These are phyloP conservation scores for Ustilago lituana DNA, from an alignment of 1,284 basidiomycete species.

Conservation along the genomic window DNA sequence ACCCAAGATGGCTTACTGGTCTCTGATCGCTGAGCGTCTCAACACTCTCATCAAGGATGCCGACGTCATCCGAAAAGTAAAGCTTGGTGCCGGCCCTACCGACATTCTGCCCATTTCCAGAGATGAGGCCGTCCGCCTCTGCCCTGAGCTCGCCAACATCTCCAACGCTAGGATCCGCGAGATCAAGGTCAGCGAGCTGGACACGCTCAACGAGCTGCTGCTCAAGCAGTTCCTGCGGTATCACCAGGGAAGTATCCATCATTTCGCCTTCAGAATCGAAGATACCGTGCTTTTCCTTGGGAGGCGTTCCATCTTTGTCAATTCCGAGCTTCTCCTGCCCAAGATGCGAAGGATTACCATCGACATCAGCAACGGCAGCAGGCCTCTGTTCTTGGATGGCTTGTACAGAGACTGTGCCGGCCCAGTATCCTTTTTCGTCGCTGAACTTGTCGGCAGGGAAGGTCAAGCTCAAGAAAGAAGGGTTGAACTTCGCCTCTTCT, in stretches of 20 bases:
- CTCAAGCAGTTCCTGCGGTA: constrained; percentile 14
- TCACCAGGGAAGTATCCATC: constrained; percentile 6
- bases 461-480: neutral
- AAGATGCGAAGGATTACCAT: constrained; percentile 11
- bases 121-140: constrained; percentile 1
- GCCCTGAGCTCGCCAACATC: constrained; percentile 8
- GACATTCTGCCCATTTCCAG: constrained; percentile 15
- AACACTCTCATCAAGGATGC: neutral
- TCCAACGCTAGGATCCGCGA: neutral
- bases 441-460: constrained; percentile 13
- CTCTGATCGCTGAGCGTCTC: constrained; percentile 7
- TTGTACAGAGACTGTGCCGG: constrained; percentile 1
- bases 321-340: constrained; percentile 6
- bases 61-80: constrained; percentile 19
- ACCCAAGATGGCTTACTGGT: constrained; percentile 3
- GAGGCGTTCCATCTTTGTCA: constrained; percentile 12
- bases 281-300: constrained; percentile 19
- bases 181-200: constrained; percentile 17
- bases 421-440: constrained; percentile 3
- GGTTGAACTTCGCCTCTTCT: constrained; percentile 15
- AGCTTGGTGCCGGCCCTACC: constrained; percentile 7
- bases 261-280: constrained; percentile 15
- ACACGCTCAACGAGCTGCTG: constrained; percentile 21
- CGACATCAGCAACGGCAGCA: constrained; percentile 9
- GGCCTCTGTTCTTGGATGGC: neutral